Base-by-base conservation (phyloP, 768 basidiomycete species). In the Exsudoporus frostii region DNA sequence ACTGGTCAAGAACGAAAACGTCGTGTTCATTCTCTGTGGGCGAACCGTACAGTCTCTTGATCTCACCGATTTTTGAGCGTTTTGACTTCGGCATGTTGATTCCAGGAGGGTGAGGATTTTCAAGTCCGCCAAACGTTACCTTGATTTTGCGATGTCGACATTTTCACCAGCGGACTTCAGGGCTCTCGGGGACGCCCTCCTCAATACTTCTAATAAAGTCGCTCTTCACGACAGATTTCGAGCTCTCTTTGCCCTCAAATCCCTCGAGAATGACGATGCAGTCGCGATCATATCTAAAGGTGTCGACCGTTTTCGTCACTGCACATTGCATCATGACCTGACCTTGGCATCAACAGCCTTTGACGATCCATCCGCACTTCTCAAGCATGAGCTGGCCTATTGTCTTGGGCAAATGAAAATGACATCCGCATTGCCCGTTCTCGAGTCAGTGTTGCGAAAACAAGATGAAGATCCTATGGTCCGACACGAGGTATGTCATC, bases 331-430 rank as follows among this genome's bases (percentile, higher is more conserved):
- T 45, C 52, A 2, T 39, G 17, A 27, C 53, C 50, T 20, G 1
- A 60, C 54, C 3, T 29, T 7, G 25, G 15, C 39, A 7, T 52
- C 60, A 7, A 55, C 61, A 95, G 95, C 88, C 25, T 92, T 99
- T 67, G 70, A 73, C 32, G 95, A 98, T 68, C 79, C 84, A 6
- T 97, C 93, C 39, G 90, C 93, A 9, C 70, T 99, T 54, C 79
- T 99, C 30, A 98, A 98, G 65, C 97, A 99, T 68, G 97, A 99
- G 65, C 79, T 99, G 2, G 97, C 97, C 1, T 99, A 98, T 69
- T 95, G 93, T 64, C 80, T 99, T 4, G 97, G 97, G 0, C 97
- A 99, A 72, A 88, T 95, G 72, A 86, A 86, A 60, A 79, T 79
- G 30, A 62, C 74, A 0, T 75, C 77, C 3, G 97, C 96, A 0